Base-by-base conservation (phyloP, 768 basidiomycete genomes). In the Lactifluus piperatus region DNA sequence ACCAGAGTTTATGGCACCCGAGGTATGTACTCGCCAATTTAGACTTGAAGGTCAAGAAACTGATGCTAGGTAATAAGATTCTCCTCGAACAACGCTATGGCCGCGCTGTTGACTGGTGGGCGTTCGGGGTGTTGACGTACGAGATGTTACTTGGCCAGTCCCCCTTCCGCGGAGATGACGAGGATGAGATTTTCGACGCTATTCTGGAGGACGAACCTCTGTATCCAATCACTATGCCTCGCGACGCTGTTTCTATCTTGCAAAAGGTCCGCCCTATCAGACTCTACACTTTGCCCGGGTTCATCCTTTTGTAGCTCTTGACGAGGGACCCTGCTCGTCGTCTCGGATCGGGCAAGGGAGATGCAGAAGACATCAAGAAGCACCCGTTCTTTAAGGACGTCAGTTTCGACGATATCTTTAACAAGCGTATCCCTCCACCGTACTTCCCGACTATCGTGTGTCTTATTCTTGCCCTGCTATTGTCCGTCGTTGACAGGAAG, bases 91-190 rank as follows among this genome's bases (percentile, higher is more conserved):
- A 98, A 75, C 89, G 94, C 48, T 99, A 99, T 67, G 94, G 94
- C 10, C 91, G 94, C 39, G 95, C 97, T 11, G 97, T 99, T 43
- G 97, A 99, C 70, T 99, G 97, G 97, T 99, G 97, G 97, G 97
- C 97, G 13, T 98, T 98, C 71, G 97, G 97, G 64, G 97, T 99
- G 4, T 74, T 99, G 66, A 97, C 89, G 26, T 99, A 99, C 70
- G 97, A 99, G 75, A 99, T 99, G 97, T 74, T 99, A 54, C 79
- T 98, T 26, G 97, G 97, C 47, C 97, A 98, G 74, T 98, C 97
- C 5, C 97, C 97, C 3, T 99, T 99, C 86, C 86, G 94, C 46
- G 97, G 97, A 57, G 97, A 99, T 67, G 97, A 98, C 65, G 97
- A 98, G 71, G 97, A 99, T 69, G 97, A 99, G 77, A 98, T 99